A percentile compares a stretch with the other conserved stretches of the same genome.
Conservation (phyloP, 2,329 filamentous ascomycete species). For the Diaporthe destruens region DNA sequence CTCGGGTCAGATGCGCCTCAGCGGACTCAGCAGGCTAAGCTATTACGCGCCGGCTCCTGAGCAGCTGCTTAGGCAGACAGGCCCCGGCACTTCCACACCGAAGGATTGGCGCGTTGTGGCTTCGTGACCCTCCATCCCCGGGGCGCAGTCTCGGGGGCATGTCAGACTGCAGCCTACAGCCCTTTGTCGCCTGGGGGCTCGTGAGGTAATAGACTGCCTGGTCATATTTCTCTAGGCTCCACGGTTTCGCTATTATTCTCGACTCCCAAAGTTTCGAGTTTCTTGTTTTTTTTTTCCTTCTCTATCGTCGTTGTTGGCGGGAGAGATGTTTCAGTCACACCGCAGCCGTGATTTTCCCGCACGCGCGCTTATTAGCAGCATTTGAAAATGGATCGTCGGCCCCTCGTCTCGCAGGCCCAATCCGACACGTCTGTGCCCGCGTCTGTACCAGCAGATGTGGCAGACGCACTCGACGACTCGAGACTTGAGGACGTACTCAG, state of each 20-base stretch:
- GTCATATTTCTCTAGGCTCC: background rate
- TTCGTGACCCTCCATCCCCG: conserved; percentile 24
- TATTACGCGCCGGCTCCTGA: conserved; percentile 15
- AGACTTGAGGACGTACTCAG: conserved; percentile 32
- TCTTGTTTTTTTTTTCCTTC: too few species aligned
- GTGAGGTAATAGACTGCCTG: conserved; percentile 12
- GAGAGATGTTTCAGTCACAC: conserved; percentile 14
- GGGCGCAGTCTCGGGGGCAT: conserved; percentile 16
- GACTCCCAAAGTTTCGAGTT: too few species aligned
- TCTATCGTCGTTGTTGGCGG: conserved; percentile 6
- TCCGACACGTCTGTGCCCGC: conserved; percentile 17
- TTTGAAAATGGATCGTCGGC: conserved; percentile 35
- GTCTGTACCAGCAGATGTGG: conserved; percentile 29
- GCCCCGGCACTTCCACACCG: conserved; percentile 3
- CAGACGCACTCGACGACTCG: conserved; percentile 32
- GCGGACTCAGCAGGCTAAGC: conserved; percentile 5
- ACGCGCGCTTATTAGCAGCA: conserved; percentile 21
- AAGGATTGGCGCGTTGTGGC: conserved; percentile 25
- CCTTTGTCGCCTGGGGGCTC: background rate
- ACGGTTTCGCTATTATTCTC: background rate
- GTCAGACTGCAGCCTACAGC: conserved; percentile 32
- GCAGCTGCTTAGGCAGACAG: conserved; percentile 1
- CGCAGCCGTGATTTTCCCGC: background rate
- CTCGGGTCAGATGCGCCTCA: conserved; percentile 18
- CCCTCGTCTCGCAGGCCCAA: conserved; percentile 16